Base-by-base conservation (phyloP, 2,329 filamentous ascomycete genomes). In the Ophiocordyceps camponoti-rufipedis region DNA sequence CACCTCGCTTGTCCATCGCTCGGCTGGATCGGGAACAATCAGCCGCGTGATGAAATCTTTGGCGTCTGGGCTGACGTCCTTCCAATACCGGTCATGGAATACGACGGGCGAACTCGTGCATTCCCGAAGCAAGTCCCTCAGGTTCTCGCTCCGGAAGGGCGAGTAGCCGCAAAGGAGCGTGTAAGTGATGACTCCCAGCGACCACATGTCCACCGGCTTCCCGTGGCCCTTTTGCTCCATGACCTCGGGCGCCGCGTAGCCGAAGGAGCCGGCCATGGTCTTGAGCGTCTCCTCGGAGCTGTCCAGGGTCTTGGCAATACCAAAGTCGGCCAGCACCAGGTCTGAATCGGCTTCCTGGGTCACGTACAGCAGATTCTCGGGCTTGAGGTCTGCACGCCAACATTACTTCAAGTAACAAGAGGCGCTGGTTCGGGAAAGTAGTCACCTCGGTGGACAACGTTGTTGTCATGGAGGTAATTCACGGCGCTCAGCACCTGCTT, bases 201-300 rank as follows among this genome's bases (percentile, higher is more conserved):
- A 96, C 91, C 91, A 98, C 85, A 98, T 94, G 60, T 98, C 91
- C 32, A 96, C 91, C 5, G 91, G 86, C 65, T 96, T 98, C 60
- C 91, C 91, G 61, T 98, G 93, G 18, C 91, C 91, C 58, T 85
- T 80, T 71, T 95, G 95, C 52, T 94, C 72, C 91, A 98, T 98
- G 48, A 98, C 88, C 63, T 98, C 91, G 9, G 91, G 91, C 2
- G 91, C 91, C 18, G 91, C 91, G 58, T 98, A 98, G 46, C 91
- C 91, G 59, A 98, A 96, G 0, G 91, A 96, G 41, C 91, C 91
- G 41, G 91, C 91, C 91, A 98, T 98, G 44, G 88, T 96, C 53
- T 87, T 96, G 51, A 98, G 75, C 41, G 94, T 85, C 57, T 94
- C 88, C 52, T 88, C 80, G 54, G 88, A 85, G 53, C 74, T 84